These are phyloP conservation scores for Skeletonema tropicum DNA, from an alignment of 108 stramenopile genomes.

Conservation along the genomic window DNA sequence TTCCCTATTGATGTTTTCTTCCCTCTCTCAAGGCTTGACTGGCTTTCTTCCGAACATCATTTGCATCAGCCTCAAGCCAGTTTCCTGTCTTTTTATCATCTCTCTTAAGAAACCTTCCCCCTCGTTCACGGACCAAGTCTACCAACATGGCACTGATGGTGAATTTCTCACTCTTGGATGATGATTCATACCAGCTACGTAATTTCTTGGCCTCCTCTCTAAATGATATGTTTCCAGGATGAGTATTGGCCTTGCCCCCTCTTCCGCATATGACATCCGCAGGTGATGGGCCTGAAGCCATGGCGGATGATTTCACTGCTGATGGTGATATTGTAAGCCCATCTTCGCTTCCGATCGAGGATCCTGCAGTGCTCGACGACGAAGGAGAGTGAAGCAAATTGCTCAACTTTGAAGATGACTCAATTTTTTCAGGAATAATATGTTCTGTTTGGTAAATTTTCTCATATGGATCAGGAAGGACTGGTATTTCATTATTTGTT, in stretches of 20 bases:
- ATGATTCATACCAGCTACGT: conserved; percentile 43
- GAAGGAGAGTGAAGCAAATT: not conserved
- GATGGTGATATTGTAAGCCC: conserved; percentile 5
- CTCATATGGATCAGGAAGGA: conserved; percentile 4
- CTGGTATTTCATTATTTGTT: conserved; percentile 42
- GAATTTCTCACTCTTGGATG: conserved; percentile 46
- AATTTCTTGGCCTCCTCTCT: conserved; percentile 36
- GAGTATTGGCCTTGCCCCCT: conserved; percentile 48
- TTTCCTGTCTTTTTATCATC: conserved; percentile 29
- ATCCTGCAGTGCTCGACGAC: not conserved
- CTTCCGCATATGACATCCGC: conserved; percentile 49
- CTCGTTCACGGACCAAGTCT: conserved; percentile 43
- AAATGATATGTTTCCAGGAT: conserved; percentile 47
- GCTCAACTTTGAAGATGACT: not conserved
- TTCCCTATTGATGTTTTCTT: conserved; percentile 11
- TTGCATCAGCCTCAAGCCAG: conserved; percentile 49
- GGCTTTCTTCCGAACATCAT: conserved; percentile 57
- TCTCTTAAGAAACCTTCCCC: conserved; percentile 55
- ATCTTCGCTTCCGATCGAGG: conserved; percentile 4
- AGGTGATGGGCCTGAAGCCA: conserved; percentile 10
- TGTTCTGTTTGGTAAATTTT: not conserved
- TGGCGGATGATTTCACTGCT: not conserved
- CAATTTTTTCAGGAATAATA: not conserved
- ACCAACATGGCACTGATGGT: conserved; percentile 40
- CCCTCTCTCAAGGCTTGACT: conserved; percentile 63